These are phyloP conservation scores for Entomortierella beljakovae DNA, from an alignment of 192 early-diverging fungal species.

Conservation along the genomic window DNA sequence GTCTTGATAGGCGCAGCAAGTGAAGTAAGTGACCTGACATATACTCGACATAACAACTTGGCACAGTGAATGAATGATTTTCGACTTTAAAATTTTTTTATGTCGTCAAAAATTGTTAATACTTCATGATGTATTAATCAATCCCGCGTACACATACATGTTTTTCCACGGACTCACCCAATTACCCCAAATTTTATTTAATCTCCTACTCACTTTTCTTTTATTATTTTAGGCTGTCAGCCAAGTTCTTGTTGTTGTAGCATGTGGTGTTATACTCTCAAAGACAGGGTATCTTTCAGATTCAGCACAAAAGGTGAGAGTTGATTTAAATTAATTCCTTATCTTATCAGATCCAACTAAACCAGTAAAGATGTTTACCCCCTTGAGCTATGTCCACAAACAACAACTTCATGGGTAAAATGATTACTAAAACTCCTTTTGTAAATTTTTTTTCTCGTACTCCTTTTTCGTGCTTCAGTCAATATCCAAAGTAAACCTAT, in stretches of 20 bases:
- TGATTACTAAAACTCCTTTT: constrained; percentile 1
- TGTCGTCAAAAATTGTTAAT: no score
- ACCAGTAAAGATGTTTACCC: no score
- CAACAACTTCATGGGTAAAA: no score
- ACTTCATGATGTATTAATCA: no score
- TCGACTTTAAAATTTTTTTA: no score
- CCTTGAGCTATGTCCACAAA: no score
- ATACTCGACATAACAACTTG: no score
- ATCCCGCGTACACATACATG: no score
- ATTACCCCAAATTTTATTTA: no score
- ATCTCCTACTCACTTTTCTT: background rate
- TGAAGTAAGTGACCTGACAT: constrained; percentile 21
- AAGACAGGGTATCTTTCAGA: constrained; percentile 47
- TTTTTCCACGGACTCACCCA: no score
- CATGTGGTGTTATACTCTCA: constrained; percentile 48
- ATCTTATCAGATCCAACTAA: constrained; percentile 26
- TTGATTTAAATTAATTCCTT: background rate
- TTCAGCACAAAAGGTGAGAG: constrained; percentile 44
- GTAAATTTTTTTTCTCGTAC: background rate
- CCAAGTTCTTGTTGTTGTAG: constrained; percentile 48
- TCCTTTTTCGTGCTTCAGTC: constrained; percentile 42
- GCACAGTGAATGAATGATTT: background rate
- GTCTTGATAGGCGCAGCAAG: constrained; percentile 15
- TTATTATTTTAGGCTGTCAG: constrained; percentile 36
- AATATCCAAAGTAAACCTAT: constrained; percentile 70